A percentile compares a stretch with the other conserved stretches of the same genome.
Conservation (phyloP, 23 red algal genomes). For the Gracilaria domingensis region DNA sequence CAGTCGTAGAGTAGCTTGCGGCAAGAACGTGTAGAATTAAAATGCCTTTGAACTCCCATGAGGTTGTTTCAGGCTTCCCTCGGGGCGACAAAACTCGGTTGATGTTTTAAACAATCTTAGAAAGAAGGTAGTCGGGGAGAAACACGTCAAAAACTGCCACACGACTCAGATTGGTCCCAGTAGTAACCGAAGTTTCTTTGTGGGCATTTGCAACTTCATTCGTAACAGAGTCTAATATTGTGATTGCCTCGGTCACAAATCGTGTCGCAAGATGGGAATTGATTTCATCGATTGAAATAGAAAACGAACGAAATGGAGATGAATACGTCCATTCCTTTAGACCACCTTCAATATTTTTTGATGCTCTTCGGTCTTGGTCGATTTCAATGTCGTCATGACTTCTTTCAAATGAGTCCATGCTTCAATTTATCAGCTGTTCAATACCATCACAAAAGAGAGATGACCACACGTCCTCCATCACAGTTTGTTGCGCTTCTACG, state of each 20-base stretch:
- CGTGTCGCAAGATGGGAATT: not conserved
- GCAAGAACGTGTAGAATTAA: constrained; percentile 28
- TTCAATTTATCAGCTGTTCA: not conserved
- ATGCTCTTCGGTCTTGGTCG: not conserved
- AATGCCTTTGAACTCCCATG: constrained; percentile 3
- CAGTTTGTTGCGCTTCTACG: not conserved
- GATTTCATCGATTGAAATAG: not conserved
- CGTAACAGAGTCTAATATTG: not conserved
- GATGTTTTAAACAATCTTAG: not conserved
- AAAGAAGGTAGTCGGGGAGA: constrained; percentile 20
- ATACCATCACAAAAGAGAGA: not conserved
- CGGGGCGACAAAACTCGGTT: constrained; percentile 10
- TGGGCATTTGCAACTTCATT: not conserved
- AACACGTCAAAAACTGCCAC: constrained; percentile 26
- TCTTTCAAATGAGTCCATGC: not conserved
- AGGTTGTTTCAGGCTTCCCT: not conserved
- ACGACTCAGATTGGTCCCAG: not conserved
- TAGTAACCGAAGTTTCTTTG: not conserved
- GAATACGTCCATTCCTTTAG: not conserved
- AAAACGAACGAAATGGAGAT: not conserved
- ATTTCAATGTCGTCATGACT: not conserved
- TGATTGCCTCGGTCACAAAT: not conserved
- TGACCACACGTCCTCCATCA: not conserved
- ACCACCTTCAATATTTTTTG: not conserved
- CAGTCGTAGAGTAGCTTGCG: not conserved